Conservation (phyloP, 2,329 filamentous ascomycete genomes). For the Scorias spongiosa region DNA sequence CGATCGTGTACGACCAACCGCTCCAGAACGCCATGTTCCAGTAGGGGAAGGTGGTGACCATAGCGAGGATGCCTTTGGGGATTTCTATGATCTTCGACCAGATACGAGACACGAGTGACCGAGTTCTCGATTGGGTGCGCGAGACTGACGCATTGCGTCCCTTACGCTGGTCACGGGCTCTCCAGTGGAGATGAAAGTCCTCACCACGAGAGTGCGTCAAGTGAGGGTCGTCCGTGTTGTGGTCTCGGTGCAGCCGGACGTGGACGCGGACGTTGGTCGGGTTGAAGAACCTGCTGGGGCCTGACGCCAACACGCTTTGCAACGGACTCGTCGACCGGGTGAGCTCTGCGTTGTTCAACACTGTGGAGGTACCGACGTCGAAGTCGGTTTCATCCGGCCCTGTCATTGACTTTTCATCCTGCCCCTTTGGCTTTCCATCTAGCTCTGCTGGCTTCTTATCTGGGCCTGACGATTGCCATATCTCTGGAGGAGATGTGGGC, state of each 20-base stretch:
- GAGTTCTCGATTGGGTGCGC: background rate
- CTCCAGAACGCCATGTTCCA: conserved; percentile 18
- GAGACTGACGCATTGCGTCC: conserved; percentile 7
- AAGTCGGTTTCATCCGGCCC: background rate
- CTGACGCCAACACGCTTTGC: conserved; percentile 4
- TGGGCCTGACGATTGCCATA: background rate
- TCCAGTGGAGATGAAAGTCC: conserved; percentile 7
- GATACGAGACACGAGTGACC: background rate
- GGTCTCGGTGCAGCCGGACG: conserved; percentile 4
- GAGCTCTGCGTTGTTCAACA: background rate
- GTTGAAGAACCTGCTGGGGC: conserved; percentile 5
- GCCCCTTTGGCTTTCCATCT: background rate
- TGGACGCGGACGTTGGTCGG: conserved; percentile 8
- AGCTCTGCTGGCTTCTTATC: background rate
- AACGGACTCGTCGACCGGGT: background rate
- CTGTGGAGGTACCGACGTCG: background rate
- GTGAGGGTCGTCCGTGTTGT: conserved; percentile 3
- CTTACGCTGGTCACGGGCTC: conserved; percentile 12
- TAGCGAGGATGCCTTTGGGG: conserved; percentile 6
- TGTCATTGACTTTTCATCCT: background rate
- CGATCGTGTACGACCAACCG: conserved; percentile 13
- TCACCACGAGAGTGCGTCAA: background rate
- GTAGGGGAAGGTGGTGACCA: conserved; percentile 15
- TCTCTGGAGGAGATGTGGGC: background rate
- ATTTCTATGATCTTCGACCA: conserved; percentile 1